These are phyloP conservation scores for Solanum chiquidenum DNA, from an alignment of 257 asterid species.

Conservation along the genomic window DNA sequence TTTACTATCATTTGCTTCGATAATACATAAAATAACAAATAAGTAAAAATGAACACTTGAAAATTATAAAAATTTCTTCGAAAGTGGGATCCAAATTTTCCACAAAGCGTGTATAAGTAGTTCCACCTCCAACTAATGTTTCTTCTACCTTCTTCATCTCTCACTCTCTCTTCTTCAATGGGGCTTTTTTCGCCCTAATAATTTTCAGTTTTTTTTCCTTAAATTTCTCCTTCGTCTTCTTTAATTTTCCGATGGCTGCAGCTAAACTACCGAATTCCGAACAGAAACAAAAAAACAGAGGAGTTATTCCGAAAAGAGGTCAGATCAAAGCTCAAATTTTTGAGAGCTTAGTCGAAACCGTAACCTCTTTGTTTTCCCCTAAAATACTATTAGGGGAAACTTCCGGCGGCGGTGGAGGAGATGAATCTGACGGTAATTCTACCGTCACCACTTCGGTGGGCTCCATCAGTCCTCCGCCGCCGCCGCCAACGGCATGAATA, in stretches of 20 bases:
- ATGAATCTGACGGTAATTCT: not conserved
- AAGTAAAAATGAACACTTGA: too few relatives aligned
- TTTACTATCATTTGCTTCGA: too few relatives aligned
- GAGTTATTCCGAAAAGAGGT: slow-evolving; percentile 36
- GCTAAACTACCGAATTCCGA: slow-evolving; percentile 3
- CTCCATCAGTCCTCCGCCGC: slow-evolving; percentile 21
- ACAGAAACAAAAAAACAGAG: not conserved
- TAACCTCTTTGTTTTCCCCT: slow-evolving; percentile 19
- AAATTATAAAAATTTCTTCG: not conserved
- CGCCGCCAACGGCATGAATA: not conserved
- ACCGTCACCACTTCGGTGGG: slow-evolving; percentile 4
- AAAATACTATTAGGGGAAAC: not conserved
- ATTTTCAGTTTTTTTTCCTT: not conserved
- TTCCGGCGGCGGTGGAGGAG: not conserved
- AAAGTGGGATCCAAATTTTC: not conserved
- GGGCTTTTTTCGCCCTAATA: not conserved
- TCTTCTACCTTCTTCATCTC: not conserved
- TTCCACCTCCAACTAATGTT: not conserved
- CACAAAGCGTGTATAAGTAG: not conserved
- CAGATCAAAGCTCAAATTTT: slow-evolving; percentile 47
- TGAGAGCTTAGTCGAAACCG: slow-evolving; percentile 27
- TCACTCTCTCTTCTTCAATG: not conserved
- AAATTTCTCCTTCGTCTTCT: not conserved
- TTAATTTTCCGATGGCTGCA: slow-evolving; percentile 9
- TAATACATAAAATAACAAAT: too few relatives aligned